Percentiles rank a stretch among this genome's conserved stretches.
Evolutionary conservation across 1,284 basidiomycete genomes (phyloP).

Genomic region (Inonotus obliquus): DNA sequence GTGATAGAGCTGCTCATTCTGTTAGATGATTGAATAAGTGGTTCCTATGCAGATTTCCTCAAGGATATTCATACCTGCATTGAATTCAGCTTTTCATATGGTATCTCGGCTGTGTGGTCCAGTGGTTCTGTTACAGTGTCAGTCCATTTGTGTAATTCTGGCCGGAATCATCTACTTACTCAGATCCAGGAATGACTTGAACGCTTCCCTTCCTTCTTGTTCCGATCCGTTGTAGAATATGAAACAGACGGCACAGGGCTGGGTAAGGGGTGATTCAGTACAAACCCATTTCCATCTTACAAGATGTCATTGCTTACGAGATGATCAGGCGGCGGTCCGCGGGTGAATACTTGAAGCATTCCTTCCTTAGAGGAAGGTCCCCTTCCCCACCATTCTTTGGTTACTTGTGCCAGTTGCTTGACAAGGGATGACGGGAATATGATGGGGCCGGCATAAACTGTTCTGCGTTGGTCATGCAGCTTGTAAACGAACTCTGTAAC

Average conservation of each 20-base stretch:
- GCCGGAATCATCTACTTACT: slow-evolving; percentile 13
- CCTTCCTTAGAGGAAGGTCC: slow-evolving; percentile 32
- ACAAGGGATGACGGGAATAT: slow-evolving; percentile 32
- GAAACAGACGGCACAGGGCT: slow-evolving; percentile 34
- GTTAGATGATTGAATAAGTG: background rate
- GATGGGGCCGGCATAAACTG: slow-evolving; percentile 38
- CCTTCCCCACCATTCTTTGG: slow-evolving; percentile 30
- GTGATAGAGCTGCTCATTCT: slow-evolving; percentile 5
- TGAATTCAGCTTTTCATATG: slow-evolving; percentile 15
- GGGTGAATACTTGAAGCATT: slow-evolving; percentile 31
- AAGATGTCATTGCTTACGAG: slow-evolving; percentile 24
- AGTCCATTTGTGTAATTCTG: background rate
- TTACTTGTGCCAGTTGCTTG: slow-evolving; percentile 32
- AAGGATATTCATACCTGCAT: slow-evolving; percentile 10
- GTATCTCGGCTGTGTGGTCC: slow-evolving; percentile 14
- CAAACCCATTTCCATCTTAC: background rate
- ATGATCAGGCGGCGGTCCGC: slow-evolving; percentile 27
- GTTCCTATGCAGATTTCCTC: background rate
- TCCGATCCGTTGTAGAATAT: slow-evolving; percentile 50
- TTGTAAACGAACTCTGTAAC: slow-evolving; percentile 50
- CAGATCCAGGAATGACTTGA: slow-evolving; percentile 30
- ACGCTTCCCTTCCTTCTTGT: slow-evolving; percentile 40
- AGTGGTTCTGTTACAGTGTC: slow-evolving; percentile 4
- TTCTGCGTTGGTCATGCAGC: slow-evolving; percentile 42
- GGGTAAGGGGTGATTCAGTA: background rate